A percentile compares a stretch with the other conserved stretches of the same genome.
Conservation (phyloP, 2,329 filamentous ascomycete genomes). For the Alternaria burnsii region DNA sequence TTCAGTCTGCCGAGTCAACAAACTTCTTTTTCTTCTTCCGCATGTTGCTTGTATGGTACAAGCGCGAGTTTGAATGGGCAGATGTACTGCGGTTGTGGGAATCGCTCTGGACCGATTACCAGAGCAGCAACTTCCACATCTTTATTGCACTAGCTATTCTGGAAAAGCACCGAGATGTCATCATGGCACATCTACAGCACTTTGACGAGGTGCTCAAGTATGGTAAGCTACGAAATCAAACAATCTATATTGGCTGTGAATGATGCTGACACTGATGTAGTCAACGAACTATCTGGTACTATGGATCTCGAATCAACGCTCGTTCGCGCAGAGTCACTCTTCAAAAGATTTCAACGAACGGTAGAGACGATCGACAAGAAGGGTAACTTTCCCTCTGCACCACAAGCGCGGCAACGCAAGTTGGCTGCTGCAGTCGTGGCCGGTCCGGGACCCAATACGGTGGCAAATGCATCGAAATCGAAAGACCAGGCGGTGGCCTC, state of each 20-base stretch:
- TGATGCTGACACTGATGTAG: constrained; percentile 55
- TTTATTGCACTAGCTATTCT: constrained; percentile 94
- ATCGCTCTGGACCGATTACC: constrained; percentile 89
- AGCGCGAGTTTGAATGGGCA: constrained; percentile 91
- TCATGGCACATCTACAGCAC: constrained; percentile 90
- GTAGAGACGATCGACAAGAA: constrained; percentile 95
- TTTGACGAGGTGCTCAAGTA: constrained; percentile 99
- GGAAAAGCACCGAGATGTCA: constrained; percentile 94
- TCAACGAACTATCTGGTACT: constrained; percentile 92
- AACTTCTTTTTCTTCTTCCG: constrained; percentile 99
- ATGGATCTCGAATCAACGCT: constrained; percentile 91
- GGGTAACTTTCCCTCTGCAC: constrained; percentile 75
- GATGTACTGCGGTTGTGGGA: constrained; percentile 93
- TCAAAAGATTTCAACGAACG: constrained; percentile 84
- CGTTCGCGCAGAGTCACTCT: constrained; percentile 86
- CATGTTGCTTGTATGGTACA: constrained; percentile 99
- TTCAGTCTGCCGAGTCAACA: constrained; percentile 89
- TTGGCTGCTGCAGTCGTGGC: constrained; percentile 48
- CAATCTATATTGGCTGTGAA: background rate
- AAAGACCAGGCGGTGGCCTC: constrained; percentile 35
- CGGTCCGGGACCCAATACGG: constrained; percentile 29
- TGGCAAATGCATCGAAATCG: constrained; percentile 25
- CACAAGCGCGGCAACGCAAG: constrained; percentile 59
- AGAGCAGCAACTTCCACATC: constrained; percentile 89
- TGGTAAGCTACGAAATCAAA: constrained; percentile 62